These are phyloP conservation scores for Sclerotinia minor DNA, from an alignment of 2,329 filamentous ascomycete species.

Conservation along the genomic window DNA sequence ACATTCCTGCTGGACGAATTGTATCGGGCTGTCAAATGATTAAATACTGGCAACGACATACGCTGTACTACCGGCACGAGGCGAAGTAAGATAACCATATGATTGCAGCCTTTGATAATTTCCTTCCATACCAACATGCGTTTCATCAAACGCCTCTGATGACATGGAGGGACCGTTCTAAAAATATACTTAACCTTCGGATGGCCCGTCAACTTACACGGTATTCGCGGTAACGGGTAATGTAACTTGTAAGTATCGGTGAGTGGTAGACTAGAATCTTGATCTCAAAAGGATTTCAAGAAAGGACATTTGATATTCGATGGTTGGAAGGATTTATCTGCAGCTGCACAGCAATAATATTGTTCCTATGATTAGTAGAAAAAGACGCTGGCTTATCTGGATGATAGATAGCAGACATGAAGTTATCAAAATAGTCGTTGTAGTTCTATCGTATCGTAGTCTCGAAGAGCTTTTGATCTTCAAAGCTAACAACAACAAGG, in stretches of 20 bases:
- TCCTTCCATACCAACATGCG: slow-evolving; percentile 7
- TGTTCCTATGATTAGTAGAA: slow-evolving; percentile 10
- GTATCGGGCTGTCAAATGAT: background rate
- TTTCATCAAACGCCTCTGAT: slow-evolving; percentile 18
- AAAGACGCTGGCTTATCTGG: slow-evolving; percentile 8
- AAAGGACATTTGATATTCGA: slow-evolving; percentile 1
- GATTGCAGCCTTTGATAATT: slow-evolving; percentile 4
- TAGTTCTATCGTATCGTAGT: slow-evolving; percentile 7
- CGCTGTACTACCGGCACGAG: slow-evolving; percentile 5
- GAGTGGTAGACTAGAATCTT: slow-evolving; percentile 1
- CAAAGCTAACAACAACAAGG: slow-evolving; percentile 16
- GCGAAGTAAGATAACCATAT: slow-evolving; percentile 7
- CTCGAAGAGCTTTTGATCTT: background rate
- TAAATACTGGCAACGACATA: slow-evolving; percentile 3
- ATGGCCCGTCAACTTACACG: background rate
- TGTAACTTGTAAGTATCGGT: background rate
- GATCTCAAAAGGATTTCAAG: slow-evolving; percentile 9
- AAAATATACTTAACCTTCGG: slow-evolving; percentile 1
- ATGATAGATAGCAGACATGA: slow-evolving; percentile 19
- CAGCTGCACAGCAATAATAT: slow-evolving; percentile 13
- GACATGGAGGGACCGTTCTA: slow-evolving; percentile 3
- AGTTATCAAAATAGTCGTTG: slow-evolving; percentile 10
- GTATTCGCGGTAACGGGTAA: too few relatives aligned
- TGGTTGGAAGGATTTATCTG: slow-evolving; percentile 15
- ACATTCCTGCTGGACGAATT: background rate